phyloP scores from a whole-genome alignment of 805 yeast species.

The Candida xyloterini region DNA sequence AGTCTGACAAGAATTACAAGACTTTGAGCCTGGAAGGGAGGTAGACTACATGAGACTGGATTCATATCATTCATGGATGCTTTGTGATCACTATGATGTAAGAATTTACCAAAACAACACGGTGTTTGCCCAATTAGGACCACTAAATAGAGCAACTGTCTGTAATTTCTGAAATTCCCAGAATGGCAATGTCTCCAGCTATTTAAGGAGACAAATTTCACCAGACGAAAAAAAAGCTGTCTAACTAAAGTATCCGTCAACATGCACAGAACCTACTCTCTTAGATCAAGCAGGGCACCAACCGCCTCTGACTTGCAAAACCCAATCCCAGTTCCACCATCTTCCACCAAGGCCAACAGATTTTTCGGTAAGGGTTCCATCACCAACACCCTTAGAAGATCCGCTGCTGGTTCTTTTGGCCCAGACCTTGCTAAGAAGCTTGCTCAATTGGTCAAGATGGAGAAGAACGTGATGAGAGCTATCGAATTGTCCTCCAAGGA shows the following conservation, averaged over 20 bases:
- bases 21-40: background rate
- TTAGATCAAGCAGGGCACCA: conserved; percentile 94
- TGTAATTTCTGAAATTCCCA: conserved; percentile 17
- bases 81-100: background rate
- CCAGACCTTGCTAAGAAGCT: conserved; percentile 77
- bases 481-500: conserved; percentile 75
- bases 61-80: background rate
- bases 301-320: conserved; percentile 92
- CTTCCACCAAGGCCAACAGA: conserved; percentile 68
- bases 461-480: conserved; percentile 76
- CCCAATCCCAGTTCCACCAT: conserved; percentile 94
- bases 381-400: conserved; percentile 49
- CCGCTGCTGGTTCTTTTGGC: conserved; percentile 75
- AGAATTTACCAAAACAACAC: background rate
- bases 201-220: conserved; percentile 11
- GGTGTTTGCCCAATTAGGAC: conserved; percentile 5
- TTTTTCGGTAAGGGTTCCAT: conserved; percentile 84
- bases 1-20: background rate
- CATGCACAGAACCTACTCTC: conserved; percentile 98
- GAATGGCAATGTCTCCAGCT: conserved; percentile 16
- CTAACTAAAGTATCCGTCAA: conserved; percentile 14
- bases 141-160: conserved; percentile 5
- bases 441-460: conserved; percentile 73
- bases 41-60: background rate
- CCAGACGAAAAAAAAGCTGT: conserved; percentile 12